Percentiles rank a stretch among this genome's conserved stretches.
Evolutionary conservation across 371 early-diverging fungal species (phyloP).

Genomic region (Neoconidiobolus thromboides): DNA sequence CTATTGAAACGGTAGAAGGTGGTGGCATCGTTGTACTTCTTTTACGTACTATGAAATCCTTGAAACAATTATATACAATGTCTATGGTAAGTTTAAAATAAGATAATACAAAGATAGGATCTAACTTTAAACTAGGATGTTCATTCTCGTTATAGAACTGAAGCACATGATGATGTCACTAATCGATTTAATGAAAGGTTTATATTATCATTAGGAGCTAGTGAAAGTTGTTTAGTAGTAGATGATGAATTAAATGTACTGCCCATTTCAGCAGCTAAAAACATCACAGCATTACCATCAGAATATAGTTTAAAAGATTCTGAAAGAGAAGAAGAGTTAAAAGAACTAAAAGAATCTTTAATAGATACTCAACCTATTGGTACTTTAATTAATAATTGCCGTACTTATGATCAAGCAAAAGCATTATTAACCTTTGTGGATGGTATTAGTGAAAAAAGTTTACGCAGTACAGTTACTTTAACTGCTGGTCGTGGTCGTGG

Average conservation of each 20-base stretch:
- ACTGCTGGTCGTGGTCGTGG: constrained; percentile 98
- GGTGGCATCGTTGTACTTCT: constrained; percentile 94
- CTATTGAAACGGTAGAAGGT: constrained; percentile 98
- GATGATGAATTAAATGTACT: constrained; percentile 95
- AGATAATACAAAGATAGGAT: not conserved
- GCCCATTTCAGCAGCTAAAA: constrained; percentile 76
- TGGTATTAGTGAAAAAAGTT: constrained; percentile 80
- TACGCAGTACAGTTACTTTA: constrained; percentile 79
- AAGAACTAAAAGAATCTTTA: constrained; percentile 58
- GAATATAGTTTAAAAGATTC: constrained; percentile 16
- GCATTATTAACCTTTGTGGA: constrained; percentile 88
- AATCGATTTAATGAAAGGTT: constrained; percentile 97
- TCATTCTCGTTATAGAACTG: constrained; percentile 83
- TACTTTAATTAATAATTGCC: constrained; percentile 52
- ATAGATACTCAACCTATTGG: constrained; percentile 78
- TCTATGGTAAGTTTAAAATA: constrained; percentile 50
- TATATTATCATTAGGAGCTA: constrained; percentile 79
- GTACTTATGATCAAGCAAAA: constrained; percentile 89
- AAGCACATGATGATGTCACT: constrained; percentile 80
- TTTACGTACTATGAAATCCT: constrained; percentile 78
- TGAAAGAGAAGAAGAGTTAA: constrained; percentile 50
- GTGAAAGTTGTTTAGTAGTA: constrained; percentile 83
- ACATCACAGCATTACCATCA: constrained; percentile 64
- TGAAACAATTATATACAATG: constrained; percentile 93
- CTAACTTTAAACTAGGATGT: constrained; percentile 40